Base-by-base conservation (phyloP, 2,329 filamentous ascomycete species). In the Capronia epimyces region DNA sequence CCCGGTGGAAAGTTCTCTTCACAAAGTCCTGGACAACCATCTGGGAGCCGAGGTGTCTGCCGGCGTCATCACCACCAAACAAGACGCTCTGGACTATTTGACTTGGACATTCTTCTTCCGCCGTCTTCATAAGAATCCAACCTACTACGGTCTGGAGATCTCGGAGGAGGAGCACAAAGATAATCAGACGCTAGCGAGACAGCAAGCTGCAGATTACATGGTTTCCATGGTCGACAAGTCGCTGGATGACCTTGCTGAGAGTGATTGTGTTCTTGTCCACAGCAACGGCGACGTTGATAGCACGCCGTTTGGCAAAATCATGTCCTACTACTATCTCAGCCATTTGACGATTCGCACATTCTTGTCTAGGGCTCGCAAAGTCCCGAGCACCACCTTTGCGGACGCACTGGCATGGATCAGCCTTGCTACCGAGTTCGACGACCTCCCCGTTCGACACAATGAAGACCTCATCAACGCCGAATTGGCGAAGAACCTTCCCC, bases 91-190 rank as follows among this genome's bases (percentile, higher is more conserved):
- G 3, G 94, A 98, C 69, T 98, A 98, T 65, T 73, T 98, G 46
- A 98, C 93, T 0, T 98, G 94, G 93, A 98, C 94, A 1, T 98
- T 98, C 75, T 98, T 98, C 79, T 98, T 98, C 78, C 82, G 94
- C 2, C 80, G 93, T 9, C 73, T 98, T 32, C 93, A 98, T 74
- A 98, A 98, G 75, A 98, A 98, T 62, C 93, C 93, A 1, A 95
- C 90, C 0, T 98, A 95, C 71, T 98, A 98, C 62, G 94, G 94
- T 0, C 82, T 98, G 0, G 87, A 96, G 65, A 93, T 98, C 39
- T 88, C 87, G 0, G 85, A 87, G 0, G 90, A 96, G 62, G 89
- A 96, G 62, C 89, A 96, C 69, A 44, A 46, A 25, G 59, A 62
- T 25, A 94, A 89, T 66, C 90, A 85, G 7, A 82, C 89, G 24